Base-by-base conservation (phyloP, 2,329 filamentous ascomycete species). In the Taxawa tesnikishii region DNA sequence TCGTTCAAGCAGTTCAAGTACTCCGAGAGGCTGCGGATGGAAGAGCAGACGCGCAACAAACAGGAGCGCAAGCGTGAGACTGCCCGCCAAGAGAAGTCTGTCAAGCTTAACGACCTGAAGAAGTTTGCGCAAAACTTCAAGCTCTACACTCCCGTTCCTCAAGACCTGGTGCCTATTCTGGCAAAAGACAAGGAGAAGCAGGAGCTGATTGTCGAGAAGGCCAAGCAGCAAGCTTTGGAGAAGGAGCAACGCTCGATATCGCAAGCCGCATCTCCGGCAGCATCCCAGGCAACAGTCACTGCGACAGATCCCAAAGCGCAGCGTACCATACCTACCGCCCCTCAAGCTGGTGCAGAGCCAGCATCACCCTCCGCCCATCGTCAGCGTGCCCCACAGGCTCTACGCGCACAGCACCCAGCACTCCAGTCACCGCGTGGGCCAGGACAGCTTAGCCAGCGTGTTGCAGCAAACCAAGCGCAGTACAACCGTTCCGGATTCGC, bases 141-240 rank as follows among this genome's bases (percentile, higher is more conserved):
- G 60, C 71, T 98, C 12, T 79, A 82, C 30, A 94, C 88, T 3
- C 85, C 87, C 5, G 85, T 98, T 8, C 90, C 90, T 2, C 77
- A 73, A 31, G 90, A 98, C 55, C 62, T 98, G 21, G 85, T 98
- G 16, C 79, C 83, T 2, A 98, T 98, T 43, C 79, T 98, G 38
- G 88, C 90, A 37, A 98, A 96, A 54, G 90, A 98, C 51, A 85
- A 85, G n/a, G 70, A 66, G 28, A 98, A 94, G 62, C 90, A 96
- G 58, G 77, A 85, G 48, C 76, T 87, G 50, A 96, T 98, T 41
- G 79, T 94, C 49, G 80, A 85, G 46, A 92, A 87, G 56, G 84
- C 84, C 1, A 75, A 83, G 38, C 73, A 75, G 49, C 79, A 88
- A 43, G 77, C 75, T 3, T 76, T 83, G 35, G 60, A 67, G 27